A percentile compares a stretch with the other conserved stretches of the same genome.
phyloP scores from a whole-genome alignment of 352 stramenopile genomes.

The Pythium brassicae region DNA sequence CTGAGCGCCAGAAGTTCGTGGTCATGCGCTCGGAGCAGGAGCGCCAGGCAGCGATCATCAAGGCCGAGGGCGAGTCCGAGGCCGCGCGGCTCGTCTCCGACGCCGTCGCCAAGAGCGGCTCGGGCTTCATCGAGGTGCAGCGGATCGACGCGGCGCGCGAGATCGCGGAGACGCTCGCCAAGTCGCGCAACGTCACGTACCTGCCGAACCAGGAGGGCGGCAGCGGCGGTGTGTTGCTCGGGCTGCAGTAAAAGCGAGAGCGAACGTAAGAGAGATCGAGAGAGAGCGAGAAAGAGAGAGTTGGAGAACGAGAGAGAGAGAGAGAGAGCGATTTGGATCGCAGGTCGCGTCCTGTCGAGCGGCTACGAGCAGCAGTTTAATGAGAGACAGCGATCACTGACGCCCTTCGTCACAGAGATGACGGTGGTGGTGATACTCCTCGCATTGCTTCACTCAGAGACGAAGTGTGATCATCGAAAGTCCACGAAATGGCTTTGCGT shows the following conservation, averaged over 20 bases:
- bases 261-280: neutral
- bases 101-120: conserved; percentile 96
- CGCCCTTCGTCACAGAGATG: too few species aligned
- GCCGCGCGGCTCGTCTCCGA: conserved; percentile 97
- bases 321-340: too few species aligned
- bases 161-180: conserved; percentile 97
- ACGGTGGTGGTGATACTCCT: too few species aligned
- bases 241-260: conserved; percentile 55
- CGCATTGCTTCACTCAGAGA: too few species aligned
- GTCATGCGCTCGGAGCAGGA: conserved; percentile 99
- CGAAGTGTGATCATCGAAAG: too few species aligned
- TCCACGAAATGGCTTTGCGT: too few species aligned
- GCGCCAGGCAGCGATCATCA: conserved; percentile 88
- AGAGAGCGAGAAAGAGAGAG: too few species aligned
- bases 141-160: conserved; percentile 99
- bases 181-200: conserved; percentile 98
- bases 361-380: too few species aligned
- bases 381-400: too few species aligned
- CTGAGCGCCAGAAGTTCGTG: conserved; percentile 99
- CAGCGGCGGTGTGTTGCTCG: conserved; percentile 83
- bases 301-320: too few species aligned
- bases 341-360: too few species aligned
- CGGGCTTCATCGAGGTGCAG: conserved; percentile 98
- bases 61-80: conserved; percentile 97
- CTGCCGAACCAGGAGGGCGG: conserved; percentile 89